A percentile compares a stretch with the other conserved stretches of the same genome.
Evolutionary conservation across 2,329 filamentous ascomycete species (phyloP).

Genomic region (Neophaeococcomyces aloes): DNA sequence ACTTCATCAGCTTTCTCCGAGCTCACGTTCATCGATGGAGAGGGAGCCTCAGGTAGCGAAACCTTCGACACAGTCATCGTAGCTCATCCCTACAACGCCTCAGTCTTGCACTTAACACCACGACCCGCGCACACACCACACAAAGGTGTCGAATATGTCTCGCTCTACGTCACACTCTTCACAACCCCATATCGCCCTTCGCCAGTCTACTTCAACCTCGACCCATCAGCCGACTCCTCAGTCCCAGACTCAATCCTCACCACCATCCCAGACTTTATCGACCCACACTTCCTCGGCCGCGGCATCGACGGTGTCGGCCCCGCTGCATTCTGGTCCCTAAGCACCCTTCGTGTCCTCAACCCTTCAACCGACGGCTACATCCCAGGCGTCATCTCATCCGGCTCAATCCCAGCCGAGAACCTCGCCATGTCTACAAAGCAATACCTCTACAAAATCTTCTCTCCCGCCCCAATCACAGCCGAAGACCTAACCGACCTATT

Average conservation of each 20-base stretch:
- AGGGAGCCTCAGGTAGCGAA: conserved; percentile 7
- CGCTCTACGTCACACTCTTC: conserved; percentile 82
- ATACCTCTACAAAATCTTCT: conserved; percentile 59
- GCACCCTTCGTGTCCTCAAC: conserved; percentile 58
- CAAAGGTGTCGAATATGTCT: conserved; percentile 72
- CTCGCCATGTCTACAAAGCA: conserved; percentile 14
- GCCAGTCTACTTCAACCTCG: conserved; percentile 60
- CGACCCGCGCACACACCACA: conserved; percentile 49
- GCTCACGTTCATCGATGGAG: conserved; percentile 31
- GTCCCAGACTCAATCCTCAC: conserved; percentile 72
- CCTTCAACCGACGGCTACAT: conserved; percentile 30
- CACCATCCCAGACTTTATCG: conserved; percentile 56
- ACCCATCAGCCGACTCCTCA: conserved; percentile 31
- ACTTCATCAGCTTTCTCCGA: conserved; percentile 10
- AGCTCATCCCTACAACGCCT: conserved; percentile 73
- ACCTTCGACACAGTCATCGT: conserved; percentile 71
- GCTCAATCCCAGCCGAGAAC: neutral
- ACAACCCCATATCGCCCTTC: conserved; percentile 65
- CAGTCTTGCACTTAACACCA: conserved; percentile 49
- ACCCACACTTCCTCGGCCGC: conserved; percentile 31
- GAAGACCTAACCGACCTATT: conserved; percentile 42
- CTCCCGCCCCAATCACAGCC: conserved; percentile 38
- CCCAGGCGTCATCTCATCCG: conserved; percentile 8
- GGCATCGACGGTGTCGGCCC: conserved; percentile 53
- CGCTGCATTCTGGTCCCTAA: conserved; percentile 77